A percentile compares a stretch with the other conserved stretches of the same genome.
These are phyloP conservation scores for Lenwebbia sp. DNA, from an alignment of 345 rosid genomes.

Conservation along the genomic window DNA sequence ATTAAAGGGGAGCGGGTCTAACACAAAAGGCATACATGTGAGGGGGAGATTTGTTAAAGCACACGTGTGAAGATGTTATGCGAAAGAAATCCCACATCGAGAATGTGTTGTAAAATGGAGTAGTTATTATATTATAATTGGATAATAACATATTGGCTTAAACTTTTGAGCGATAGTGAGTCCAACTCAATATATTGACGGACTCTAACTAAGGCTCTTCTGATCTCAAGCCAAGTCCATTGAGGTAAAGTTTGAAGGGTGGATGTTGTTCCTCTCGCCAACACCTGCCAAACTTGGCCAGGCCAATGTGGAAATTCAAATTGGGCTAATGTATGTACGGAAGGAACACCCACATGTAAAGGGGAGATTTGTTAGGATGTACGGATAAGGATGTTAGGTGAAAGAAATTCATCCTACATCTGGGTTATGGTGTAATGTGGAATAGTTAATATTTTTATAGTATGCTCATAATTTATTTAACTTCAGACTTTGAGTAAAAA, in stretches of 20 bases:
- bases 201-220: neutral
- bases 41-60: neutral
- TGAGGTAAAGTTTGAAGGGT: too few relatives aligned
- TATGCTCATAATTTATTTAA: neutral
- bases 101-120: neutral
- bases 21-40: neutral
- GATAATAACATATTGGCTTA: too few relatives aligned
- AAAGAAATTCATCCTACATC: too few relatives aligned
- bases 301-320: neutral
- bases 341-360: neutral
- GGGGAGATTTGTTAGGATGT: neutral
- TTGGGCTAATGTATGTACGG: neutral
- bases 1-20: neutral
- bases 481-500: neutral
- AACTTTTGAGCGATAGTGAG: neutral
- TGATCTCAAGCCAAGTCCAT: neutral
- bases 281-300: neutral
- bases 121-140: too few relatives aligned
- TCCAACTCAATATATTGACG: too few relatives aligned
- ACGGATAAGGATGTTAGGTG: too few relatives aligned
- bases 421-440: too few relatives aligned
- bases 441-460: too few relatives aligned
- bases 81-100: neutral
- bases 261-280: neutral
- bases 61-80: neutral